Conservation (phyloP, 2,329 filamentous ascomycete genomes). For the Hypoxylon sp. region DNA sequence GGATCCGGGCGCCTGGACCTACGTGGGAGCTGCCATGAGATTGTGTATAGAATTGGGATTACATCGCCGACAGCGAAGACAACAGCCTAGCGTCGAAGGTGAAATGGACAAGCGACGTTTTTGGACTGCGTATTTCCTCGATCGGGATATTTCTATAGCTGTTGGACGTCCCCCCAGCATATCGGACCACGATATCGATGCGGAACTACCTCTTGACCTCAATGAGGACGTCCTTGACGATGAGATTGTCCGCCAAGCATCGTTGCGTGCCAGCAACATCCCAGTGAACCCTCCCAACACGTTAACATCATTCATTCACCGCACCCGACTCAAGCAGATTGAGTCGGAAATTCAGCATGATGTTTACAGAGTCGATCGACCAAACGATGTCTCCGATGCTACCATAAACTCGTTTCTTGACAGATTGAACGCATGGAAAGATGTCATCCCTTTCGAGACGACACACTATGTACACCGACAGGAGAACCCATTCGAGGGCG, state of each 20-base stretch:
- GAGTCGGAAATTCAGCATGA: slow-evolving; percentile 54
- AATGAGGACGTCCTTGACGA: slow-evolving; percentile 49
- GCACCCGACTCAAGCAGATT: slow-evolving; percentile 51
- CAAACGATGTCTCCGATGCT: slow-evolving; percentile 46
- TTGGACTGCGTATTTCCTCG: slow-evolving; percentile 54
- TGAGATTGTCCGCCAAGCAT: slow-evolving; percentile 49
- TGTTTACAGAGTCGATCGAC: slow-evolving; percentile 51
- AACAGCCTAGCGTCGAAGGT: slow-evolving; percentile 46
- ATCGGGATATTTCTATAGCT: slow-evolving; percentile 53
- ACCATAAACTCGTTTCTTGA: slow-evolving; percentile 49
- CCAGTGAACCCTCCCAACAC: slow-evolving; percentile 49
- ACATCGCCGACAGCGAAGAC: slow-evolving; percentile 49
- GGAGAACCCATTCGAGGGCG: slow-evolving; percentile 50
- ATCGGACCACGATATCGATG: slow-evolving; percentile 54
- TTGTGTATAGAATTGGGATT: slow-evolving; percentile 53
- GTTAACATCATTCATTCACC: slow-evolving; percentile 53
- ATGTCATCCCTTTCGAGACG: slow-evolving; percentile 50
- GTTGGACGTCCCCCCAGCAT: slow-evolving; percentile 51
- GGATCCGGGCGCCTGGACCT: slow-evolving; percentile 54
- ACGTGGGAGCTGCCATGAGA: slow-evolving; percentile 51
- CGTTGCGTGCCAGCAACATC: slow-evolving; percentile 40
- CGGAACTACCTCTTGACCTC: slow-evolving; percentile 52
- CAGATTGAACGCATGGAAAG: slow-evolving; percentile 50
- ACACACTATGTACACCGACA: slow-evolving; percentile 49
- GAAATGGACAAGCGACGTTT: slow-evolving; percentile 54